Evolutionary conservation across 83 land plant species (phyloP).

Genomic region (Diphasiastrum complanatum): DNA sequence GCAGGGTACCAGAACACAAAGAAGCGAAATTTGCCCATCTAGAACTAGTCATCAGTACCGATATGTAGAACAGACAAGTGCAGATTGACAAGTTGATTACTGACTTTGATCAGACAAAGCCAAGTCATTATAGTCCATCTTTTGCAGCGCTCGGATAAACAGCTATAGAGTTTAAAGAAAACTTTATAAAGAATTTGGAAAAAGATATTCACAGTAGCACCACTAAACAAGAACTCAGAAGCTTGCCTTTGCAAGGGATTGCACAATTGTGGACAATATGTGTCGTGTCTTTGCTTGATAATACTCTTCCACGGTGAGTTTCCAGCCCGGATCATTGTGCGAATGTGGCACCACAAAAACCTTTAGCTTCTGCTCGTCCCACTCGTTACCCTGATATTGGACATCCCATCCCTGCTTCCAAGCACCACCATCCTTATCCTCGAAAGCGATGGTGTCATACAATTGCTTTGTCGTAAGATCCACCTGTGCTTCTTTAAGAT

Average conservation of each 20-base stretch:
- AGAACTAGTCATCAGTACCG: no score
- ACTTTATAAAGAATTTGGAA: no score
- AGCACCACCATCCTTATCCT: conserved; percentile 4
- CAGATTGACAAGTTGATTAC: no score
- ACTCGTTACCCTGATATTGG: not conserved
- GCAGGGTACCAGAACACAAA: no score
- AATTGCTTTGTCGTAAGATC: not conserved
- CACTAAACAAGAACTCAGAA: no score
- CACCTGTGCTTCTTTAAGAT: not conserved
- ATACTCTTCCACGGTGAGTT: conserved; percentile 2
- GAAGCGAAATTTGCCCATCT: no score
- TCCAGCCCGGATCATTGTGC: conserved; percentile 6
- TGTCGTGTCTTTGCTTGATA: not conserved
- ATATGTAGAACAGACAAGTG: no score
- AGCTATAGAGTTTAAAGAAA: no score
- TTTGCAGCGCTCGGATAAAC: no score
- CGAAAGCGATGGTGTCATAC: not conserved
- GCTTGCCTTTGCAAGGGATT: not conserved
- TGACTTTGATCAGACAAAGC: no score
- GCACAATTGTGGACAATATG: conserved; percentile 2
- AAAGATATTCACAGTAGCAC: no score
- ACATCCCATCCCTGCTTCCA: conserved; percentile 5
- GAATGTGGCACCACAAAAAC: conserved; percentile 6
- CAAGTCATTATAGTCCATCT: no score
- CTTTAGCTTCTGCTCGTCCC: conserved; percentile 4